These are phyloP conservation scores for Cyclospora cayetanensis DNA, from an alignment of 169 alveolate genomes.

Conservation along the genomic window DNA sequence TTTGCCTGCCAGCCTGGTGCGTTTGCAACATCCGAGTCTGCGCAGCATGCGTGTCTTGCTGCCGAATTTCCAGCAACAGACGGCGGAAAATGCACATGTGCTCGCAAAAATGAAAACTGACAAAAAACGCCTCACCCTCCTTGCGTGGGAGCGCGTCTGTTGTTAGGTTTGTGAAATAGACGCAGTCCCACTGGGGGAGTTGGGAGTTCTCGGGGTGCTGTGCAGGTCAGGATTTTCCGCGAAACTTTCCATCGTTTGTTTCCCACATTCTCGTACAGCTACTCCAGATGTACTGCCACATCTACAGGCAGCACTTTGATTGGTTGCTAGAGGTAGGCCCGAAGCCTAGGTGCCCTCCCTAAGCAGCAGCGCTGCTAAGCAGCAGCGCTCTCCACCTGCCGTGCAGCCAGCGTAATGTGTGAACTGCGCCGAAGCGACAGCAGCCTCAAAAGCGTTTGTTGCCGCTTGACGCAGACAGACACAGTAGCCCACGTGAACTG, in stretches of 20 bases:
- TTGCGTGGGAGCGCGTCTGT: too few relatives aligned
- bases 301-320: slow-evolving; percentile 59
- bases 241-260: slow-evolving; percentile 33
- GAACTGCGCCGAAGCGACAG: not conserved
- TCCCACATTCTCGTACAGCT: slow-evolving; percentile 2
- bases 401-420: not conserved
- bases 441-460: not conserved
- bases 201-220: not conserved
- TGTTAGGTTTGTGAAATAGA: too few relatives aligned
- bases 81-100: too few relatives aligned
- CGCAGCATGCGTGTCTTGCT: too few relatives aligned
- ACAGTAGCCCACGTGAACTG: slow-evolving; percentile 57
- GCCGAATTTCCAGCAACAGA: too few relatives aligned
- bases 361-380: not conserved
- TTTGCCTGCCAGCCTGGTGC: slow-evolving; percentile 7
- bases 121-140: too few relatives aligned
- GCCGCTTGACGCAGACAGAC: slow-evolving; percentile 10
- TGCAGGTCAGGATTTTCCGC: slow-evolving; percentile 42
- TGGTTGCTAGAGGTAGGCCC: slow-evolving; percentile 10
- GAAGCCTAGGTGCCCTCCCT: not conserved
- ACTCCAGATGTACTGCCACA: slow-evolving; percentile 49
- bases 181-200: too few relatives aligned
- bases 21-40: too few relatives aligned
- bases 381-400: too few relatives aligned
- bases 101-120: too few relatives aligned